Evolutionary conservation across 139 green algal genomes (phyloP).

Genomic region (Chlorella sp.): DNA sequence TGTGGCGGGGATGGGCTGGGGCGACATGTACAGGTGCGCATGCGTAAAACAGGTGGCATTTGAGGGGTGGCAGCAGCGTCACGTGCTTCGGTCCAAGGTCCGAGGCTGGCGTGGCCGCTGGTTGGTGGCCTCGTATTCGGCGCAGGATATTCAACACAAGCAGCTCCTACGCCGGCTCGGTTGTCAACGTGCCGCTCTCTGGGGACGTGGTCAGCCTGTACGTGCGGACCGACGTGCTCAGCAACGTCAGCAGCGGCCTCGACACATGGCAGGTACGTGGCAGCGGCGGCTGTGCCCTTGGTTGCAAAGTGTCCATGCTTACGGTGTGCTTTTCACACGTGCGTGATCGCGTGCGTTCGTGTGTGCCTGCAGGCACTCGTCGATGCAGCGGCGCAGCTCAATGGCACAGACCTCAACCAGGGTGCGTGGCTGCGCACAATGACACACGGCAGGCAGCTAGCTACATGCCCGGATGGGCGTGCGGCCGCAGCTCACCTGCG

Average conservation of each 20-base stretch:
- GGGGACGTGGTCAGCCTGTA: neutral
- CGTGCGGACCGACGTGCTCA: neutral
- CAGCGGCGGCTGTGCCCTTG: neutral
- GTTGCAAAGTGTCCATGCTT: too few relatives aligned
- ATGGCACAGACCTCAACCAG: neutral
- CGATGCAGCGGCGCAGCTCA: neutral
- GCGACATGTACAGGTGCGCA: neutral
- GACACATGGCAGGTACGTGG: too few relatives aligned
- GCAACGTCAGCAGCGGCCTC: neutral
- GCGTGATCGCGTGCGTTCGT: too few relatives aligned
- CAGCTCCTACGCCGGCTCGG: neutral
- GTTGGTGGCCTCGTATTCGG: too few relatives aligned
- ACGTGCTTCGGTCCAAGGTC: too few relatives aligned
- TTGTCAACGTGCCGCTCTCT: neutral
- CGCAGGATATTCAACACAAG: neutral
- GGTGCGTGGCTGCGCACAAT: neutral
- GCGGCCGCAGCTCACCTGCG: neutral
- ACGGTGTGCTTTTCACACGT: too few relatives aligned
- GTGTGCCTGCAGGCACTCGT: too few relatives aligned
- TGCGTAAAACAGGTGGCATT: too few relatives aligned
- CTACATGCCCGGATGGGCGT: neutral
- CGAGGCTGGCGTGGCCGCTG: too few relatives aligned
- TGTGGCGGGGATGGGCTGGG: neutral
- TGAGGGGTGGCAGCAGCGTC: too few relatives aligned
- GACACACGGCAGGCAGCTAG: neutral